Evolutionary conservation across 108 stramenopile species (phyloP).

Genomic region (Cyclotella baltica): DNA sequence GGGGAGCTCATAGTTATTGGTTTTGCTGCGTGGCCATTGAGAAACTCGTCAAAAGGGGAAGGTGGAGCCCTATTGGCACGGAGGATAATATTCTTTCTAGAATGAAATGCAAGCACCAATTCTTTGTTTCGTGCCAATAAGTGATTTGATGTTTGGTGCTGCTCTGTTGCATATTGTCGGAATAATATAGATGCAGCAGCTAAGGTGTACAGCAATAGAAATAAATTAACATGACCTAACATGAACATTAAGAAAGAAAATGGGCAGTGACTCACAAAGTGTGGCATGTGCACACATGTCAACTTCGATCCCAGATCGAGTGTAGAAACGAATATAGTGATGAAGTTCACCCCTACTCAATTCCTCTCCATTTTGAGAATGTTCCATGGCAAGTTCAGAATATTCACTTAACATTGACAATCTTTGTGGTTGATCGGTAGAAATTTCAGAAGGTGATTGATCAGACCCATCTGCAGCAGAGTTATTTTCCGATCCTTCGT

Average conservation of each 20-base stretch:
- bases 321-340: conserved; percentile 80
- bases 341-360: conserved; percentile 30
- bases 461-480: conserved; percentile 7
- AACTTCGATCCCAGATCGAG: conserved; percentile 81
- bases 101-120: conserved; percentile 12
- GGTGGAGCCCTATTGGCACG: conserved; percentile 22
- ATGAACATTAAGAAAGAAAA: conserved; percentile 36
- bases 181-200: conserved; percentile 23
- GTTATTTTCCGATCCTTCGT: neutral
- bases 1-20: neutral
- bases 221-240: neutral
- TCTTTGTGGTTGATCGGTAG: neutral
- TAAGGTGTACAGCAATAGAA: neutral
- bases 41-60: conserved; percentile 41
- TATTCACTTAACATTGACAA: neutral
- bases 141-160: conserved; percentile 3
- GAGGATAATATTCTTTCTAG: conserved; percentile 20
- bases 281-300: conserved; percentile 71
- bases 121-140: conserved; percentile 18
- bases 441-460: conserved; percentile 10
- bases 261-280: conserved; percentile 45
- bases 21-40: neutral
- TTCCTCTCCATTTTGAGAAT: neutral
- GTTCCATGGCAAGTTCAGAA: neutral
- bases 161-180: conserved; percentile 8